Base-by-base conservation (phyloP, 768 basidiomycete genomes). In the Russula sp. region DNA sequence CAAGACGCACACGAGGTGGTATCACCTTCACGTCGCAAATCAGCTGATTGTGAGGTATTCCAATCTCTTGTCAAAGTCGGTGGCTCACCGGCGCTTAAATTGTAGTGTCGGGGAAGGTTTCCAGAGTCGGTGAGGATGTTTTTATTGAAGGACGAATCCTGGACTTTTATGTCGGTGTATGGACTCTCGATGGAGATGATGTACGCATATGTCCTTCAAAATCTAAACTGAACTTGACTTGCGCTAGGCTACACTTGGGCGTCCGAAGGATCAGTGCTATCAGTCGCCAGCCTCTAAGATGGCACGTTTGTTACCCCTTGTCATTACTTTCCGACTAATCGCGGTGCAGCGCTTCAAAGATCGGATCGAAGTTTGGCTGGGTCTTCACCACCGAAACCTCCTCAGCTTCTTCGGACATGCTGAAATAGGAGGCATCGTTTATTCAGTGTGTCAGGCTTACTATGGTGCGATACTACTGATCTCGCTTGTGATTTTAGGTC, bases 351-450 rank as follows among this genome's bases (percentile, higher is more conserved):
- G 74, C 11, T 78, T 80, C 64, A 69, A 76, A 66, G 70, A 73
- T 50, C 76, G 79, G 65, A 75, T 79, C 2, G 69, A 73, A 32
- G 75, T 75, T 50, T 80, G 77, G 78, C 71, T 76, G 56, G 69
- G 70, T n/a, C 69, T 81, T 29, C 65, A 74, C 11, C 78, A 81
- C 65, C 68, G 70, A 11, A 76, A 80, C 56, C 70, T 77, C 22
- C 69, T 77, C 5, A 71, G 73, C 5, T 59, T 77, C 9, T 61
- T 77, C 55, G 78, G 78, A 22, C 69, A 77, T 38, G 69, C 74
- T 7, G 70, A 72, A 25, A 69, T 76, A 35, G 73, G 69, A 16
- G 70, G 69, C 22, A 32, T 11, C 57, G n/a, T 57, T 61, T 47
- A 64, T 47, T 59, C 65, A 5, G 65, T 65, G 36, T 42, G 62